phyloP scores from a whole-genome alignment of 768 basidiomycete genomes.

The Termitomyces sp. region DNA sequence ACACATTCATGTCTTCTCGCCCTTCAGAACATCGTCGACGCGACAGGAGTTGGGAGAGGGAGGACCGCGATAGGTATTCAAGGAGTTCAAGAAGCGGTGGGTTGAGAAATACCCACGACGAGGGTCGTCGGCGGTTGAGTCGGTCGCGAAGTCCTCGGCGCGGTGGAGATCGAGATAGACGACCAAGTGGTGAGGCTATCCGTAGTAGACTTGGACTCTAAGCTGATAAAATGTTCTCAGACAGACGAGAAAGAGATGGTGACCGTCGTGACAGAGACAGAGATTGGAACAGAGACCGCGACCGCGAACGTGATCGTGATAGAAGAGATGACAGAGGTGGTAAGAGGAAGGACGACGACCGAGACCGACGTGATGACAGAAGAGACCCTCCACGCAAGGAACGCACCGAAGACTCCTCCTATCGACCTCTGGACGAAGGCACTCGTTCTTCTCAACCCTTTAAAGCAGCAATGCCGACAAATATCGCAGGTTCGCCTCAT shows the following conservation, averaged over 20 bases:
- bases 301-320: slow-evolving; percentile 23
- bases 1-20: slow-evolving; percentile 52
- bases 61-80: slow-evolving; percentile 46
- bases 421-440: slow-evolving; percentile 2
- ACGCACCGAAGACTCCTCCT: slow-evolving; percentile 8
- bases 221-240: slow-evolving; percentile 18
- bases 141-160: slow-evolving; percentile 48
- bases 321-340: slow-evolving; percentile 32
- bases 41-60: slow-evolving; percentile 65
- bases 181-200: slow-evolving; percentile 22
- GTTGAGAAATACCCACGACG: slow-evolving; percentile 34
- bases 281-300: slow-evolving; percentile 16
- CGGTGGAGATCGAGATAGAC: slow-evolving; percentile 38
- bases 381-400: slow-evolving; percentile 22
- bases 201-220: background rate
- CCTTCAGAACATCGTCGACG: slow-evolving; percentile 46
- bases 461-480: slow-evolving; percentile 10
- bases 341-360: slow-evolving; percentile 21
- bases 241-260: slow-evolving; percentile 39
- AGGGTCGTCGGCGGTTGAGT: slow-evolving; percentile 44
- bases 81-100: slow-evolving; percentile 32
- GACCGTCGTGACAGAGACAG: slow-evolving; percentile 35
- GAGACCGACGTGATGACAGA: slow-evolving; percentile 20
- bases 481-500: slow-evolving; percentile 5
- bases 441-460: slow-evolving; percentile 15